Evolutionary conservation across 1,139 yeast genomes (phyloP).

Genomic region (Pichia sp.): DNA sequence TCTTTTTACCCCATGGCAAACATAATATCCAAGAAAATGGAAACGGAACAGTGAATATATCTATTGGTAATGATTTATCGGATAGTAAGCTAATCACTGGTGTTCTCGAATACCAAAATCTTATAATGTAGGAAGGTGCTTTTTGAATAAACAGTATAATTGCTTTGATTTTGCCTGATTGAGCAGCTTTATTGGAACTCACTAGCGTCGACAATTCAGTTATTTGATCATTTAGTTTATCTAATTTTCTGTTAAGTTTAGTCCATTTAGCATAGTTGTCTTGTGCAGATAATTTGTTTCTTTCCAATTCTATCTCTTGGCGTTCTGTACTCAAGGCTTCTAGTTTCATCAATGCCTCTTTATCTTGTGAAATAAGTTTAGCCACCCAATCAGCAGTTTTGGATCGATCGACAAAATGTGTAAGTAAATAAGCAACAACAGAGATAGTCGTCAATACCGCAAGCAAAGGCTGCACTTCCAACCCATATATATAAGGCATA

Average conservation of each 20-base stretch:
- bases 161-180: constrained; percentile 29
- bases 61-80: neutral
- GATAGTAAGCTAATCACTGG: constrained; percentile 33
- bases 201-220: constrained; percentile 31
- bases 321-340: constrained; percentile 34
- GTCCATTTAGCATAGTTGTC: constrained; percentile 97
- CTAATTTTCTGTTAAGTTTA: constrained; percentile 69
- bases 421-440: neutral
- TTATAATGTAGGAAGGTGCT: constrained; percentile 43
- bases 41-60: neutral
- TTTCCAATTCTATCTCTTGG: constrained; percentile 41
- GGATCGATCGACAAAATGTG: constrained; percentile 1
- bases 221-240: constrained; percentile 50
- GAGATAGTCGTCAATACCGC: neutral
- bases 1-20: constrained; percentile 10
- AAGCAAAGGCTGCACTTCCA: constrained; percentile 3
- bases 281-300: constrained; percentile 70
- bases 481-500: neutral
- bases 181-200: constrained; percentile 29
- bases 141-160: constrained; percentile 33
- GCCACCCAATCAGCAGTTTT: constrained; percentile 4
- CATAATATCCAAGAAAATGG: constrained; percentile 4
- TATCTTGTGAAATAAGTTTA: neutral
- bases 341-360: neutral
- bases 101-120: constrained; percentile 50